Evolutionary conservation across 192 early-diverging fungal species (phyloP), one percentile per base, ranked within the genome.

Genomic region (Linnemannia elongata): DNA sequence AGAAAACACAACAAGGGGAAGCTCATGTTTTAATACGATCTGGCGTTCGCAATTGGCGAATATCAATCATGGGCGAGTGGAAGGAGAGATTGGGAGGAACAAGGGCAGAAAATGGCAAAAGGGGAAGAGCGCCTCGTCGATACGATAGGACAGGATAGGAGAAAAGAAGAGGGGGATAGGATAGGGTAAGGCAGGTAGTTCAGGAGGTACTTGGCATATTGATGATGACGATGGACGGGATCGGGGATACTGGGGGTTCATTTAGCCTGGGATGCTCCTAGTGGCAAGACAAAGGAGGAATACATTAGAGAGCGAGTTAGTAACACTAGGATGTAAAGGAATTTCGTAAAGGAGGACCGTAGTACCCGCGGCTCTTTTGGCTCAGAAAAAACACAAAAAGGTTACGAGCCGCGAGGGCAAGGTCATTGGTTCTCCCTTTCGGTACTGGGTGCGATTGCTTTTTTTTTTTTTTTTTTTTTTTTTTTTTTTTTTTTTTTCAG

Each of bases 331-430:
- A 15, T 10, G 47, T 18, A 45, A 45, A 45, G 13, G 12, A 45
- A 13, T 10, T 45, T 45, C 44, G 44, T 45, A 45, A 45, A 45
- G 44, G 44, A 45, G 44, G 44, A 45, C 44, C 44, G 20, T 4
- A 66, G 60, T 66, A 66, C 60, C 60, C 60, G 60, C 60, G 60
- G 60, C 60, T 66, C 60, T 66, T 66, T 57, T 66, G n/a, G 27
- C 60, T 33, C 49, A 18, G 42, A 44, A 45, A 52, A 52, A 18
- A 52, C 20, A 30, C 33, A 66, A 30, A 63, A 12, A 30, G 13
- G 30, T 66, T 27, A 66, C 10, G 60, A 66, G 60, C 60, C 30
- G 60, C 60, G 35, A 66, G 60, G 60, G 60, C 60, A 33, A 66
- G 60, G 13, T 13, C 30, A 66, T 66, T 66, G 60, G 60, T 66